Conservation (phyloP, 257 asterid species). For the Galeopsis tetrahit region DNA sequence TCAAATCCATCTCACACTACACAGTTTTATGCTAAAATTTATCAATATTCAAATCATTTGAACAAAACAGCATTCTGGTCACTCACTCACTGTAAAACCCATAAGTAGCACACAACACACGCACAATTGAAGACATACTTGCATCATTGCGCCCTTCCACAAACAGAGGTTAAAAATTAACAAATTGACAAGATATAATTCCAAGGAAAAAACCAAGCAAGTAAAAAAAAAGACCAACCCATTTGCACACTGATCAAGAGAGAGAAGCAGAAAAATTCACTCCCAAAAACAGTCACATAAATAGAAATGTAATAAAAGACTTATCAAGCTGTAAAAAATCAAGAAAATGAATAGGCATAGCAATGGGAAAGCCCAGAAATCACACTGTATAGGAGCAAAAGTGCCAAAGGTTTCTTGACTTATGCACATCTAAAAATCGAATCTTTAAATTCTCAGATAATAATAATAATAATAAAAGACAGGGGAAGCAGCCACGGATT, state of each 20-base stretch:
- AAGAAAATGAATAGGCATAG: background rate
- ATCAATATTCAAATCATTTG: too few species aligned
- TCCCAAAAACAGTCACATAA: background rate
- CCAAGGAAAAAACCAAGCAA: slow-evolving; percentile 22
- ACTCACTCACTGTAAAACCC: background rate
- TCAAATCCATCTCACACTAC: background rate
- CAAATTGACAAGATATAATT: slow-evolving; percentile 18
- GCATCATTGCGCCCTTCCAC: background rate
- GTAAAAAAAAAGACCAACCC: background rate
- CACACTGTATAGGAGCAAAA: too few species aligned
- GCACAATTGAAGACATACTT: background rate
- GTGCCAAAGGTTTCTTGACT: background rate
- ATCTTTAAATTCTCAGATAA: too few species aligned
- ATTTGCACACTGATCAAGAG: background rate
- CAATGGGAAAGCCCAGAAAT: slow-evolving; percentile 20
- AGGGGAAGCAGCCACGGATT: too few species aligned
- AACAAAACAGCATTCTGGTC: slow-evolving; percentile 21
- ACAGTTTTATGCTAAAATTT: too few species aligned
- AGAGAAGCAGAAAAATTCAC: slow-evolving; percentile 7
- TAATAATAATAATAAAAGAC: too few species aligned
- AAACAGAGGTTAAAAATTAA: background rate
- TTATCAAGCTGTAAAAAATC: background rate
- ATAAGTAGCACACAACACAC: slow-evolving; percentile 6
- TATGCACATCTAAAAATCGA: too few species aligned
- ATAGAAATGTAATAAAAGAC: too few species aligned